A percentile compares a stretch with the other conserved stretches of the same genome.
Evolutionary conservation across 805 yeast genomes (phyloP).

Genomic region (Wickerhamiella sorbophila): DNA sequence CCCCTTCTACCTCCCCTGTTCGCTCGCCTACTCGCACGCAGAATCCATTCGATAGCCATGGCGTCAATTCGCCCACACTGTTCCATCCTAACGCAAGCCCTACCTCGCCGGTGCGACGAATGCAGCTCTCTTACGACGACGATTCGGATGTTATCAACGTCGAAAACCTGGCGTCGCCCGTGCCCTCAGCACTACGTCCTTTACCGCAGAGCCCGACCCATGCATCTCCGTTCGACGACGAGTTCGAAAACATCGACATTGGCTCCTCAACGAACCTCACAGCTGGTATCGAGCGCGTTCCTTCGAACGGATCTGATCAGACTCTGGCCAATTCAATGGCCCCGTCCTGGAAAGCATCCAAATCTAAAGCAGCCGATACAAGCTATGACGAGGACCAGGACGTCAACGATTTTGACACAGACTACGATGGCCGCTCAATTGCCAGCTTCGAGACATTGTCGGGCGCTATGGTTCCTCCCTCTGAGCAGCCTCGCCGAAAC

Average conservation of each 20-base stretch:
- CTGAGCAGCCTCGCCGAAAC: conserved; percentile 42
- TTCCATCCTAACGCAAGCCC: not conserved
- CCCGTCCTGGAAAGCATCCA: not conserved
- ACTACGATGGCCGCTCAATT: not conserved
- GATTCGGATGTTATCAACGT: not conserved
- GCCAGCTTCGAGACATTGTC: not conserved
- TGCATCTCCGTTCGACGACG: not conserved
- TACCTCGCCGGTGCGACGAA: not conserved
- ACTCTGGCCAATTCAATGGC: not conserved
- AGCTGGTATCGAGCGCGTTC: not conserved
- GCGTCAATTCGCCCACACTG: not conserved
- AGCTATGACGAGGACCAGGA: not conserved
- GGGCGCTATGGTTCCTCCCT: conserved; percentile 8
- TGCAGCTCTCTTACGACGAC: not conserved
- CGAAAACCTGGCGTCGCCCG: not conserved
- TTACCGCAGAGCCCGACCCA: not conserved
- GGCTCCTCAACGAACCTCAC: not conserved
- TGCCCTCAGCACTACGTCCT: not conserved
- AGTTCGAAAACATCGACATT: not conserved
- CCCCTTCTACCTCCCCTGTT: not conserved
- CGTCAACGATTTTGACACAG: conserved; percentile 1
- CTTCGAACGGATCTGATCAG: not conserved
- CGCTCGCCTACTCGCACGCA: not conserved
- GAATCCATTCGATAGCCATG: not conserved
- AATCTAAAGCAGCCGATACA: not conserved